Evolutionary conservation across 2,329 filamentous ascomycete genomes (phyloP).

Genomic region (Arthrobotrys sinensis): DNA sequence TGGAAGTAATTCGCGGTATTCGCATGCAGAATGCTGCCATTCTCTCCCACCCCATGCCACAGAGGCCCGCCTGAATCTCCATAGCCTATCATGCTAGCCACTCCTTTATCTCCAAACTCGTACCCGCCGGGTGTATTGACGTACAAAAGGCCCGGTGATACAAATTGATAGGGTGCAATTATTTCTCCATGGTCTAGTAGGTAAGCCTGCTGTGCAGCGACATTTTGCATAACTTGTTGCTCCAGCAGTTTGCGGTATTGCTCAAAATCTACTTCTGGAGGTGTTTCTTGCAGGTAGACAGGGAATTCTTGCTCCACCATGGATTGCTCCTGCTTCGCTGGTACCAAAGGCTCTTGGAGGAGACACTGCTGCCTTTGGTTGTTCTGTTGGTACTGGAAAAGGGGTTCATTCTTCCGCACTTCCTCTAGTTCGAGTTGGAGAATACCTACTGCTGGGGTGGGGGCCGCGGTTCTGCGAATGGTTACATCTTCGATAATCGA

Average conservation of each 20-base stretch:
- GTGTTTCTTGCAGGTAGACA: constrained; percentile 31
- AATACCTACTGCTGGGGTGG: constrained; percentile 32
- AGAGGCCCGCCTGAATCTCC: constrained; percentile 36
- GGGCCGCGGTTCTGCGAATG: constrained; percentile 68
- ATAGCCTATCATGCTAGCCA: constrained; percentile 26
- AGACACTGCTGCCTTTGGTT: constrained; percentile 16
- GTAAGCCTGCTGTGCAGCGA: constrained; percentile 41
- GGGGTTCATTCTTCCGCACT: constrained; percentile 8
- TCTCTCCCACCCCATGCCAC: constrained; percentile 39
- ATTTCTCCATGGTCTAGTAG: constrained; percentile 21
- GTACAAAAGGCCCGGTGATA: constrained; percentile 41
- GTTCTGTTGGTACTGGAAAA: constrained; percentile 13
- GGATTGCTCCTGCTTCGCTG: constrained; percentile 24
- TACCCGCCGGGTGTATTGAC: neutral
- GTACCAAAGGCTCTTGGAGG: constrained; percentile 21
- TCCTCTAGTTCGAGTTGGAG: constrained; percentile 19
- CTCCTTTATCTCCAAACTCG: constrained; percentile 24
- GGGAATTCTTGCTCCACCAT: constrained; percentile 45
- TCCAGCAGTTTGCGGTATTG: constrained; percentile 51
- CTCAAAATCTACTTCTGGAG: constrained; percentile 52
- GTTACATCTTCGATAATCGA: constrained; percentile 68
- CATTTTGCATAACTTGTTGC: constrained; percentile 52
- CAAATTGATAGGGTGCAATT: constrained; percentile 31
- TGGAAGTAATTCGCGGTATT: constrained; percentile 30
- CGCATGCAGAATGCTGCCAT: constrained; percentile 14